These are phyloP conservation scores for Discostella stelligeroides DNA, from an alignment of 108 stramenopile genomes.

Conservation along the genomic window DNA sequence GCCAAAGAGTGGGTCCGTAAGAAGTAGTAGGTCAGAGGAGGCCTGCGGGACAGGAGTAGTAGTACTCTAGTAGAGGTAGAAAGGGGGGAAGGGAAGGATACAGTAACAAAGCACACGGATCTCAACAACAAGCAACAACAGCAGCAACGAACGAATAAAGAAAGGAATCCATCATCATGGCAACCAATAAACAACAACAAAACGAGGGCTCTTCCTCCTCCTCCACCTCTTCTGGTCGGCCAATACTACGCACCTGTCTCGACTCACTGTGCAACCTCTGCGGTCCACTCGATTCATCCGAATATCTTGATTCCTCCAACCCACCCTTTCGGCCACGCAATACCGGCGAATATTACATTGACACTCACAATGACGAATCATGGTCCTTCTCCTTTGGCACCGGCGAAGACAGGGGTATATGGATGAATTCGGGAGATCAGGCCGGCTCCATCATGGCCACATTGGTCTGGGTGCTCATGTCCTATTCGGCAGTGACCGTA, in stretches of 20 bases:
- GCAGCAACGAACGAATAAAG: not conserved
- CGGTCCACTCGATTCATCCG: constrained; percentile 40
- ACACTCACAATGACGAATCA: constrained; percentile 46
- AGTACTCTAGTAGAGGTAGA: too few relatives aligned
- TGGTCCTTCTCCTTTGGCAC: constrained; percentile 53
- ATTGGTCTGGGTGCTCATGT: constrained; percentile 82
- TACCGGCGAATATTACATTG: constrained; percentile 50
- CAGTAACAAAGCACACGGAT: too few relatives aligned
- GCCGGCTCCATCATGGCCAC: constrained; percentile 89
- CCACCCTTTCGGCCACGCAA: constrained; percentile 1
- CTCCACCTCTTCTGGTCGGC: constrained; percentile 7
- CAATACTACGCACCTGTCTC: constrained; percentile 40
- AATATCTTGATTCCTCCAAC: constrained; percentile 40
- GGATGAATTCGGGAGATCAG: constrained; percentile 90
- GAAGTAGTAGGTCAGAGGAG: too few relatives aligned
- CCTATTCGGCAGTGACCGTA: constrained; percentile 78
- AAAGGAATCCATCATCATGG: not conserved
- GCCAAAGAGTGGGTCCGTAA: too few relatives aligned
- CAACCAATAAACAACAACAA: constrained; percentile 9
- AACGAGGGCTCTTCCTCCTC: constrained; percentile 6
- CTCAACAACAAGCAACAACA: too few relatives aligned
- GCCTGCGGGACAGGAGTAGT: too few relatives aligned
- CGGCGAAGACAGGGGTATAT: constrained; percentile 70
- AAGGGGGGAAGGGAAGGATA: too few relatives aligned
- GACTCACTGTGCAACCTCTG: constrained; percentile 26